phyloP scores from a whole-genome alignment of 805 yeast genomes.

The Komagataella pseudopastoris region DNA sequence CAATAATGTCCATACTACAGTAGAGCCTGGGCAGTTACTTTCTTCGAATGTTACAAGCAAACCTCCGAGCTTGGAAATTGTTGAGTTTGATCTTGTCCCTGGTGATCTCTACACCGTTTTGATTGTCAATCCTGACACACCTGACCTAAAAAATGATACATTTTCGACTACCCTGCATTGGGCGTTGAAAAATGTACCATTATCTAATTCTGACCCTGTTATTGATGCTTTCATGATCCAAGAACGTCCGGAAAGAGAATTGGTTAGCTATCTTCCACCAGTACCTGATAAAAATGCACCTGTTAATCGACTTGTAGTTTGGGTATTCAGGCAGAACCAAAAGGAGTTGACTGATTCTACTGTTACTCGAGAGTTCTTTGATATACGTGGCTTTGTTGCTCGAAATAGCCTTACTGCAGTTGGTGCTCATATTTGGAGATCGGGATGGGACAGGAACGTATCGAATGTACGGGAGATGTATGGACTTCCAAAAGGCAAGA shows the following conservation, averaged over 20 bases:
- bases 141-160: conserved; percentile 57
- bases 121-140: conserved; percentile 85
- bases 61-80: conserved; percentile 68
- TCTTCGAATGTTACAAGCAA: conserved; percentile 61
- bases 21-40: conserved; percentile 66
- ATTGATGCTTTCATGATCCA: conserved; percentile 31
- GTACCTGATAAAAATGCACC: conserved; percentile 83
- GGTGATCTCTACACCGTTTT: conserved; percentile 59
- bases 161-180: conserved; percentile 64
- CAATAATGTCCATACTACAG: conserved; percentile 49
- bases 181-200: conserved; percentile 57
- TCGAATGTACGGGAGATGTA: conserved; percentile 53
- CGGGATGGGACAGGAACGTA: conserved; percentile 67
- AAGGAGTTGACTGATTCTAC: conserved; percentile 9
- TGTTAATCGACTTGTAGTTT: conserved; percentile 68
- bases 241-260: conserved; percentile 20
- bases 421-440: conserved; percentile 91
- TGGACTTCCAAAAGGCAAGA: conserved; percentile 64
- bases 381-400: conserved; percentile 57
- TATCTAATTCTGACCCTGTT: conserved; percentile 43
- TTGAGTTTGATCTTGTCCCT: conserved; percentile 47
- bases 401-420: conserved; percentile 50
- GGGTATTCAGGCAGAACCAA: conserved; percentile 74
- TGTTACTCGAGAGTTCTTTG: conserved; percentile 36
- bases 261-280: conserved; percentile 63